Conservation (phyloP, 768 basidiomycete species). For the Dendrothele bispora region DNA sequence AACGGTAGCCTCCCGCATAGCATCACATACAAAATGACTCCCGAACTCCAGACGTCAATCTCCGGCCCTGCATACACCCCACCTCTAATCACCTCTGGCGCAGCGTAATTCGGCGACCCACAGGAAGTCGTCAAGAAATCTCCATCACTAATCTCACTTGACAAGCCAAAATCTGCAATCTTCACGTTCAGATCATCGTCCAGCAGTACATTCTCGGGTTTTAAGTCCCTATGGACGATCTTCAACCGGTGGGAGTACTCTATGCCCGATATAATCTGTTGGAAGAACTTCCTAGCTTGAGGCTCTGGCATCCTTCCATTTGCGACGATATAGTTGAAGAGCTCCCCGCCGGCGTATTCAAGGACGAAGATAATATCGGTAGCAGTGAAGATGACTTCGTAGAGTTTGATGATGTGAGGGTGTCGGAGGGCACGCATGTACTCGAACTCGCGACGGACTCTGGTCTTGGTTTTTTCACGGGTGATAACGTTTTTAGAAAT, state of each 20-base stretch:
- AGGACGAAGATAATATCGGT: slow-evolving; percentile 98
- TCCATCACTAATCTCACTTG: slow-evolving; percentile 94
- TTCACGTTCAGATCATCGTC: slow-evolving; percentile 90
- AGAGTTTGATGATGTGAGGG: slow-evolving; percentile 96
- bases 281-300: slow-evolving; percentile 92
- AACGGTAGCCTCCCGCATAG: slow-evolving; percentile 94
- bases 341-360: slow-evolving; percentile 93
- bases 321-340: slow-evolving; percentile 94
- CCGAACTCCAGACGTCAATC: slow-evolving; percentile 98
- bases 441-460: slow-evolving; percentile 94
- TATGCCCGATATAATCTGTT: slow-evolving; percentile 96
- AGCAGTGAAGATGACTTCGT: slow-evolving; percentile 89
- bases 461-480: slow-evolving; percentile 85
- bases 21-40: slow-evolving; percentile 99
- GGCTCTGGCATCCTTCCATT: slow-evolving; percentile 89
- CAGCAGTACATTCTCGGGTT: slow-evolving; percentile 92
- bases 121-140: slow-evolving; percentile 97
- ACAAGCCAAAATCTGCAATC: slow-evolving; percentile 98
- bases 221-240: slow-evolving; percentile 97
- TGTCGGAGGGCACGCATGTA: slow-evolving; percentile 94
- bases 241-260: slow-evolving; percentile 96
- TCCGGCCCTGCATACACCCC: slow-evolving; percentile 96
- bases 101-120: slow-evolving; percentile 98
- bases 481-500: slow-evolving; percentile 94
- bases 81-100: slow-evolving; percentile 96